Evolutionary conservation across 768 basidiomycete genomes (phyloP).

Genomic region (Naganishia randhawae): DNA sequence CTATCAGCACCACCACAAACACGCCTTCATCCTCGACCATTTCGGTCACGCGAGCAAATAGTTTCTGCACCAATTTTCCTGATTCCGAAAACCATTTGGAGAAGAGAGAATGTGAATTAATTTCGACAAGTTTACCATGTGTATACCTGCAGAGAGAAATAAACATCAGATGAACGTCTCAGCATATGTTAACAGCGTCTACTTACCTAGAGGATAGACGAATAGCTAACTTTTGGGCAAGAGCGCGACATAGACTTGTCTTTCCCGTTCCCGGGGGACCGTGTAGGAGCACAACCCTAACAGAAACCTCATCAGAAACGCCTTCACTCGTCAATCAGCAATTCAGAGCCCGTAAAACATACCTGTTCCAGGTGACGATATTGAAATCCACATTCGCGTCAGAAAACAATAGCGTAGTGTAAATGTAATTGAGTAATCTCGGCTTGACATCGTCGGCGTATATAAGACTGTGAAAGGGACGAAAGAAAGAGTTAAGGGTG

Average conservation of each 20-base stretch:
- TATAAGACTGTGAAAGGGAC: constrained; percentile 58
- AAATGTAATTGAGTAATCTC: constrained; percentile 85
- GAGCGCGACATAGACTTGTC: constrained; percentile 86
- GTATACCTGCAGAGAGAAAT: constrained; percentile 61
- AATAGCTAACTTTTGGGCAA: constrained; percentile 92
- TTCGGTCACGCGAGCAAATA: constrained; percentile 79
- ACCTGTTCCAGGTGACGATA: constrained; percentile 89
- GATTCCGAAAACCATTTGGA: constrained; percentile 99
- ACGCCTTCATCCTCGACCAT: constrained; percentile 85
- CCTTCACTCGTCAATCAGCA: background rate
- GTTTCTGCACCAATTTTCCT: constrained; percentile 90
- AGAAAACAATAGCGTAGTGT: constrained; percentile 87
- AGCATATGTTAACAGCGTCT: constrained; percentile 1
- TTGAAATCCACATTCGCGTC: constrained; percentile 63
- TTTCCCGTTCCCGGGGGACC: constrained; percentile 98
- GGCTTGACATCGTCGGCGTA: constrained; percentile 78
- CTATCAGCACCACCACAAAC: constrained; percentile 92
- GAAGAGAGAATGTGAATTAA: constrained; percentile 96
- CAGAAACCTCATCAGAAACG: constrained; percentile 5
- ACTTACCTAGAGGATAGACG: constrained; percentile 75
- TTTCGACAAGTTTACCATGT: constrained; percentile 83
- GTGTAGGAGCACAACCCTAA: constrained; percentile 76
- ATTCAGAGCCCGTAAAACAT: constrained; percentile 17
- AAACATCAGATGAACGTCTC: background rate
- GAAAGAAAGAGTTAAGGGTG: background rate